Conservation (phyloP, 2,329 filamentous ascomycete genomes). For the Xylariales sp. region DNA sequence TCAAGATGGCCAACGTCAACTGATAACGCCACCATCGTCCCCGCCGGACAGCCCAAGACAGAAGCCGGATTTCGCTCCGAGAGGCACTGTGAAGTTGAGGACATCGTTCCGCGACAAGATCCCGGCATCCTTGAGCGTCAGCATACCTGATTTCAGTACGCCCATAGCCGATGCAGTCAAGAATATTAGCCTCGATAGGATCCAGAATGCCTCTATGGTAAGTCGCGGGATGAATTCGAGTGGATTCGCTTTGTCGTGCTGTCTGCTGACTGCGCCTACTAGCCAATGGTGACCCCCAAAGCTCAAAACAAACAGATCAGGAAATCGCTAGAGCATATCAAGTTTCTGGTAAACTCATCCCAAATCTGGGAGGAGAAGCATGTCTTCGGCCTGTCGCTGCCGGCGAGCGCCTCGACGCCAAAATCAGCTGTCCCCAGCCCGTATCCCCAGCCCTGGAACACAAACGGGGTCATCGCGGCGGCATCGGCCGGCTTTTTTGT, state of each 20-base stretch:
- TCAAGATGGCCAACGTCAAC: no score
- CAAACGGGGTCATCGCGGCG: slow-evolving; percentile 23
- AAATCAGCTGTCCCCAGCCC: slow-evolving; percentile 13
- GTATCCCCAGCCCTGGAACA: slow-evolving; percentile 11
- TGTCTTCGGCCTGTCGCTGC: no score
- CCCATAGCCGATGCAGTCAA: slow-evolving; percentile 17
- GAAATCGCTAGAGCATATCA: slow-evolving; percentile 27
- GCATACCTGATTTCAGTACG: neutral
- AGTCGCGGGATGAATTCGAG: neutral
- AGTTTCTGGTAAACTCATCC: slow-evolving; percentile 26
- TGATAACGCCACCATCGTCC: slow-evolving; percentile 18
- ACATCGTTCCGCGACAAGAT: slow-evolving; percentile 23
- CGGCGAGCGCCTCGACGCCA: no score
- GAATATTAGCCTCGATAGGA: slow-evolving; percentile 17
- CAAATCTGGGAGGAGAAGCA: slow-evolving; percentile 27
- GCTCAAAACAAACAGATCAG: slow-evolving; percentile 25
- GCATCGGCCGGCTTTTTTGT: slow-evolving; percentile 22
- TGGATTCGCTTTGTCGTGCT: neutral
- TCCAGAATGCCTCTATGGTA: slow-evolving; percentile 19
- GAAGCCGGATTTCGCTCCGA: slow-evolving; percentile 25
- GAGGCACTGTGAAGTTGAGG: slow-evolving; percentile 23
- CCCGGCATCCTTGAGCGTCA: slow-evolving; percentile 18
- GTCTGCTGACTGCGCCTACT: slow-evolving; percentile 7
- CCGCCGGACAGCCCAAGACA: slow-evolving; percentile 21
- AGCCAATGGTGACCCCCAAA: slow-evolving; percentile 26